These are phyloP conservation scores for Epichloe elymi DNA, from an alignment of 2,329 filamentous ascomycete genomes.

Conservation along the genomic window DNA sequence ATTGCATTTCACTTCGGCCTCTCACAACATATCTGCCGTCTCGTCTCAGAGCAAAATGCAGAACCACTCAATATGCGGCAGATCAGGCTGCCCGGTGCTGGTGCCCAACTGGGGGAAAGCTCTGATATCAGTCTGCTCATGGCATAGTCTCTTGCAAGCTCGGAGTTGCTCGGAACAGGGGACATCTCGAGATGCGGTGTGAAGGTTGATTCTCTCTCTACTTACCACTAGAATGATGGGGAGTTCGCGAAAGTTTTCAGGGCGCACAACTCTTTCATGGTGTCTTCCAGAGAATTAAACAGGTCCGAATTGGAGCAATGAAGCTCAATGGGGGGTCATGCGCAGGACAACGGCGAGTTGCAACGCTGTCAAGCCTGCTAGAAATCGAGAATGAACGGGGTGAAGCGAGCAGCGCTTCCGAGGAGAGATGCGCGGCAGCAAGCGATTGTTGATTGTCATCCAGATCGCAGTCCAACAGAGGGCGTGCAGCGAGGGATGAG, in stretches of 20 bases:
- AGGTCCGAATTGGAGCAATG: too few species aligned
- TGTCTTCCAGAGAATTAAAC: slow-evolving; percentile 18
- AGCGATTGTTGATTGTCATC: background rate
- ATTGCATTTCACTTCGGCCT: too few species aligned
- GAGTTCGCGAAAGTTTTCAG: slow-evolving; percentile 17
- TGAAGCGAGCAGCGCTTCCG: slow-evolving; percentile 5
- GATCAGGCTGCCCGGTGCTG: background rate
- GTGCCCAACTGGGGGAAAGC: background rate
- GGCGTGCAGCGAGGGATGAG: background rate
- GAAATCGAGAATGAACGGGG: background rate
- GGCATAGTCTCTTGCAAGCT: background rate
- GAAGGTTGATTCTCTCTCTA: too few species aligned
- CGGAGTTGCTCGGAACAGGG: background rate
- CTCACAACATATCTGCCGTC: too few species aligned
- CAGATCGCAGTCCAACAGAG: background rate
- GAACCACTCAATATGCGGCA: background rate
- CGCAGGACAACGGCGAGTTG: background rate
- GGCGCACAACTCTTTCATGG: slow-evolving; percentile 28
- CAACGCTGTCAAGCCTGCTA: background rate
- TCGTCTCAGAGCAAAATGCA: too few species aligned
- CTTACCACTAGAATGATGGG: slow-evolving; percentile 27
- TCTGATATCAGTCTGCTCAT: background rate
- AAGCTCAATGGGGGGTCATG: slow-evolving; percentile 2
- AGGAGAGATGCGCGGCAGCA: slow-evolving; percentile 2
- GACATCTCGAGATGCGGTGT: slow-evolving; percentile 11